Base-by-base conservation (phyloP, 169 alveolate genomes). In the Eimeria necatrix region DNA sequence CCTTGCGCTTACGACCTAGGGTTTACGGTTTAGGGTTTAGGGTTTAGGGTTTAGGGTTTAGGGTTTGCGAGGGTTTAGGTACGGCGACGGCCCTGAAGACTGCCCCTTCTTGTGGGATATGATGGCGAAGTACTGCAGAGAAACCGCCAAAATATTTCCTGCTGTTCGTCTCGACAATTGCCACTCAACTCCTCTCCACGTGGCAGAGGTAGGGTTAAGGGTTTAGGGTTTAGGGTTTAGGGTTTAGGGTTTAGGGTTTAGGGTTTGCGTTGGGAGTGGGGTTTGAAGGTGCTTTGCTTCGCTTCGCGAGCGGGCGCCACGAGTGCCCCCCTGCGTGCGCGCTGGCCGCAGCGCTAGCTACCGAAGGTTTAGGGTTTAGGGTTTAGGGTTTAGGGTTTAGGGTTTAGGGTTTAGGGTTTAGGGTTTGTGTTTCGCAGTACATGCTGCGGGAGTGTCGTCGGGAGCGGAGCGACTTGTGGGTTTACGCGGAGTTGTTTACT, bases 161-260 rank as follows among this genome's bases (percentile, higher is more conserved):
- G 99, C 99, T 24, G 97, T 98, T 52, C 97, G 99, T 91, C 96
- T 99, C 32, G 99, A 98, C 95, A 99, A 99, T 93, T 98, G 99
- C n/a, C 99, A 99, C 96, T 97, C 99, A 8, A 99, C 99, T 53
- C 99, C 99, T 0, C 94, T 98, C 51, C 97, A 97, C 85, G 98
- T 99, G 18, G 98, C 99, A 4, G 97, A 97, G 94, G 96, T 94
- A 80, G 48, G 84, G 56, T 49, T 24, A 26, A 70, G 81, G 81
- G 81, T 70, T 48, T 68, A 53, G 59, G 76, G 56, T 48, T 61
- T 85, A 48, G 76, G 52, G 59, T 59, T 41, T 26, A 74, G 61
- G 85, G 85, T 46, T 61, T 85, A 20, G 56, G 24, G 32, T 85
- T 53, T 48, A 64, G 76, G 76, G 81, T 70, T 70, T 6, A 18